These are phyloP conservation scores for Candida maesae DNA, from an alignment of 805 yeast species.

Conservation along the genomic window DNA sequence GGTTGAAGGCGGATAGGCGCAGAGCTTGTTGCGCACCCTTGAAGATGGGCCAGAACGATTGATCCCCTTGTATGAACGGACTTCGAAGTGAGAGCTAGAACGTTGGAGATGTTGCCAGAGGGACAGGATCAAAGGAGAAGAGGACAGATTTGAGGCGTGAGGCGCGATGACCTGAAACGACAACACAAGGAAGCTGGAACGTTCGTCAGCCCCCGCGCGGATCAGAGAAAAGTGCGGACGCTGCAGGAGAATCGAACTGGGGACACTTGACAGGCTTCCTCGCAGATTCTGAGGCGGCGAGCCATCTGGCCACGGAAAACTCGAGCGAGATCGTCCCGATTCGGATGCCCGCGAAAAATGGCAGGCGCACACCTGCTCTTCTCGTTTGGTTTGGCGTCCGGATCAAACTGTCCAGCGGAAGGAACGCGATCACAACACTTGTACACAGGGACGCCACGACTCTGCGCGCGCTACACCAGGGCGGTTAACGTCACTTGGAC, in stretches of 20 bases:
- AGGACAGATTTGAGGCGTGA: slow-evolving; percentile 6
- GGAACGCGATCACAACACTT: background rate
- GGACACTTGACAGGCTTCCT: slow-evolving; percentile 3
- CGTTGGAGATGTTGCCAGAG: background rate
- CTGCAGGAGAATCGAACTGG: slow-evolving; percentile 1
- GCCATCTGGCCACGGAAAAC: background rate
- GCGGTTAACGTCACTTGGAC: background rate
- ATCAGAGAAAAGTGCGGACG: background rate
- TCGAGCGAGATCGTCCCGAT: too few species aligned
- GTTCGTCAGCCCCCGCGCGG: too few species aligned
- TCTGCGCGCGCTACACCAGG: too few species aligned
- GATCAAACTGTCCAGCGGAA: background rate
- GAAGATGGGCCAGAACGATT: too few species aligned
- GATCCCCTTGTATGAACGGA: too few species aligned
- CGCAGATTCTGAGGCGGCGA: too few species aligned
- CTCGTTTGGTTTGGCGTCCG: background rate
- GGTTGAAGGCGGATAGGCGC: too few species aligned
- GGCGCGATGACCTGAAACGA: slow-evolving; percentile 5
- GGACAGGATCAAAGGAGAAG: too few species aligned
- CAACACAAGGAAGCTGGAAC: slow-evolving; percentile 1
- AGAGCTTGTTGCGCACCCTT: too few species aligned
- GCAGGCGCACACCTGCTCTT: background rate
- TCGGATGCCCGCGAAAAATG: too few species aligned
- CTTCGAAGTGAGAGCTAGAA: too few species aligned
- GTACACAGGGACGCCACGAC: too few species aligned